Evolutionary conservation across 345 rosid genomes (phyloP), one percentile per base, ranked within the genome.

Genomic region (Hibiscus trionum): DNA sequence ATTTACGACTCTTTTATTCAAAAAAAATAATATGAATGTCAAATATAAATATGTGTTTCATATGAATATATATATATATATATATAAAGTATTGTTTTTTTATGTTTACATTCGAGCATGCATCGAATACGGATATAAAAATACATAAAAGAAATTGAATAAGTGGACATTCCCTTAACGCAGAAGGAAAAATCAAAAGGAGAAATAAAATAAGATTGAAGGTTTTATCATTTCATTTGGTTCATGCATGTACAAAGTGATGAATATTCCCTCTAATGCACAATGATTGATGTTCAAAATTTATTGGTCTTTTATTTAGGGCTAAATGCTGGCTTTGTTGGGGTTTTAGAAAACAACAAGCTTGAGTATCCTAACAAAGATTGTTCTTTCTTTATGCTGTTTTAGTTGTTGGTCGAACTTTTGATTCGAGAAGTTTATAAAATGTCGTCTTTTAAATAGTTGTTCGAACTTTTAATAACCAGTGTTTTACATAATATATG

Each of bases 211-310:
- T 6, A 69, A 69, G 3, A 55, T 21, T 11, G 63, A 55, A 70
- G 73, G 11, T 9, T 9, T 56, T 17, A 56, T 70, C 50, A 56
- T 70, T 11, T 61, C 46, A 16, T 61, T 17, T 26, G 49, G 59
- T 60, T 72, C 75, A 72, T 46, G 75, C 68, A 72, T 72, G 68
- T 26, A 47, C 46, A 59, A 27, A 46, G 56, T 21, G 39, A 21
- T 24, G 44, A 47, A 72, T 46, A 42, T 47, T 72, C 75, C 59
- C 15, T 27, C 31, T 27, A 61, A 72, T 47, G 42, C 49, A 44
- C 37, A 61, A 72, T 61, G 31, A 31, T 68, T 68, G 11, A 31
- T 16, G 0, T 9, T 29, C 26, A 50, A 9, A 68, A 4, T 50
- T 31, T 15, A 24, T 66, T 46, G 47, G 19, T 44, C 15, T 49